These are phyloP conservation scores for Starmera amethionina DNA, from an alignment of 805 yeast species.

Conservation along the genomic window DNA sequence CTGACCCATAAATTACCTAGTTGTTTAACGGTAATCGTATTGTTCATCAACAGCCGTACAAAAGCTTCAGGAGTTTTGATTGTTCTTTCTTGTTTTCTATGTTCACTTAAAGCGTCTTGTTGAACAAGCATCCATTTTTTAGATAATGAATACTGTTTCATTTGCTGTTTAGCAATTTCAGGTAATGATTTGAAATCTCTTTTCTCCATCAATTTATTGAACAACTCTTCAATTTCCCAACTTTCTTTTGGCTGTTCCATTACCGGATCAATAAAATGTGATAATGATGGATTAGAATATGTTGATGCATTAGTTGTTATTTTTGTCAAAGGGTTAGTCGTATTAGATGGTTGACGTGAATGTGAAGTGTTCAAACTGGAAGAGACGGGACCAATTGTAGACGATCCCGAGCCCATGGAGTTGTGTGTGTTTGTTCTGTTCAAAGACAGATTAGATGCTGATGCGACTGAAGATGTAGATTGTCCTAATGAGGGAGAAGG, in stretches of 20 bases:
- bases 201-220: constrained; percentile 70
- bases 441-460: background rate
- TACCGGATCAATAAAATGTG: constrained; percentile 14
- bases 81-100: constrained; percentile 40
- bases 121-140: constrained; percentile 89
- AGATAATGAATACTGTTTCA: constrained; percentile 62
- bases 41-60: constrained; percentile 64
- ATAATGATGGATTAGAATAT: constrained; percentile 9
- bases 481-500: constrained; percentile 5
- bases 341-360: no score
- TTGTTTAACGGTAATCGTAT: constrained; percentile 56
- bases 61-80: constrained; percentile 56
- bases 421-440: no score
- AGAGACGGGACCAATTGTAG: no score
- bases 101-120: constrained; percentile 77
- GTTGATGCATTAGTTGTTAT: no score
- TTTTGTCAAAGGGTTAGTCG: no score
- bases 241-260: constrained; percentile 63
- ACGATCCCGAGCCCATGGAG: no score
- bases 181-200: constrained; percentile 71
- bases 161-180: constrained; percentile 61
- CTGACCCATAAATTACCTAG: constrained; percentile 85
- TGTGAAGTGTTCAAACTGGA: no score
- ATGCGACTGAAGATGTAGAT: background rate
- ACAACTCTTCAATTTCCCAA: constrained; percentile 61